phyloP scores from a whole-genome alignment of 371 early-diverging fungal species.

The Mortierella sp. region DNA sequence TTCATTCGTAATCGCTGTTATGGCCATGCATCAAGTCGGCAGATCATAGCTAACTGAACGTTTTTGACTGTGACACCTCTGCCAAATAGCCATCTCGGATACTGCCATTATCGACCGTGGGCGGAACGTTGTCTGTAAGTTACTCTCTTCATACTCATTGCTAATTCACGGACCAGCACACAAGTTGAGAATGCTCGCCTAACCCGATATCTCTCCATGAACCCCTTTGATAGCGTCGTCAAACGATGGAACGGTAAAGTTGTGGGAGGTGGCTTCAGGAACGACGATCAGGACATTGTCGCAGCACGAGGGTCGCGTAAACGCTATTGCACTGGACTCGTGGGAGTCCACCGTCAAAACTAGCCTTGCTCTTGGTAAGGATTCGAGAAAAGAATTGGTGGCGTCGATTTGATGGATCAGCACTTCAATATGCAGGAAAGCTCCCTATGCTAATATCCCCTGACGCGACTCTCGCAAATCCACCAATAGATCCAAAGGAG shows the following conservation, averaged over 20 bases:
- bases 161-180: neutral
- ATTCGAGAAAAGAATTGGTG: conserved; percentile 13
- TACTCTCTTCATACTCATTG: neutral
- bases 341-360: conserved; percentile 35
- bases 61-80: neutral
- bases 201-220: neutral
- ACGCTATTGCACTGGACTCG: conserved; percentile 40
- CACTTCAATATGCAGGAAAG: conserved; percentile 8
- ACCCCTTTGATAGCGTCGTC: conserved; percentile 61
- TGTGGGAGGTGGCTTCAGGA: conserved; percentile 70
- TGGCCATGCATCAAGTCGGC: no score
- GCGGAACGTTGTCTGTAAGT: conserved; percentile 70
- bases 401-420: neutral
- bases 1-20: neutral
- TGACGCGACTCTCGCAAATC: no score
- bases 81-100: conserved; percentile 64
- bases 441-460: neutral
- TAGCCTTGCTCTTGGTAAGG: conserved; percentile 48
- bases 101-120: conserved; percentile 70
- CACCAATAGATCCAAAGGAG: conserved; percentile 62
- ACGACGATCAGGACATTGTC: conserved; percentile 61
- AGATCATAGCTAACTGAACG: neutral
- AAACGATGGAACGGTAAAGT: conserved; percentile 66
- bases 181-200: neutral
- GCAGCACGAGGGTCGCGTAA: conserved; percentile 51